Conservation (phyloP, 805 yeast species). For the Candida silvicultrix region DNA sequence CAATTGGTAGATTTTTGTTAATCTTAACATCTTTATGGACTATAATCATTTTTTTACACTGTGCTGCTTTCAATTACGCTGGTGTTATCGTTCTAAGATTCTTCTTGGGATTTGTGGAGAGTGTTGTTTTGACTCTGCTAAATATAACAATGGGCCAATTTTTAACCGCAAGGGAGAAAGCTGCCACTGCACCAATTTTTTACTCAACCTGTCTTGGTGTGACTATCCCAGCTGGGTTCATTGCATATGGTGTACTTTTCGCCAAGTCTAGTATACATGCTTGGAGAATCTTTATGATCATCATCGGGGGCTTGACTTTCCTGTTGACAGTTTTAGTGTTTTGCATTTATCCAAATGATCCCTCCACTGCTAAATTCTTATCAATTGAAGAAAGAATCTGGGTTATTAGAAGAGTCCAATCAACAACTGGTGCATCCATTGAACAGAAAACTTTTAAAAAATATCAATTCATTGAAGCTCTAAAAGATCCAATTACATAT, state of each 20-base stretch:
- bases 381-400: slow-evolving; percentile 43
- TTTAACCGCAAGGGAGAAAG: slow-evolving; percentile 40
- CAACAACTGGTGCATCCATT: slow-evolving; percentile 32
- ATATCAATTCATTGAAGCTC: slow-evolving; percentile 42
- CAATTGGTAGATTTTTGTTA: slow-evolving; percentile 33
- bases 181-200: slow-evolving; percentile 47
- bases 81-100: slow-evolving; percentile 44
- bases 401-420: slow-evolving; percentile 36
- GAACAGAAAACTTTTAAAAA: slow-evolving; percentile 42
- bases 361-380: slow-evolving; percentile 43
- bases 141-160: slow-evolving; percentile 45
- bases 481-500: slow-evolving; percentile 44
- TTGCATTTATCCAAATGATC: slow-evolving; percentile 49
- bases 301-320: slow-evolving; percentile 50
- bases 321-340: slow-evolving; percentile 27
- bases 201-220: slow-evolving; percentile 45
- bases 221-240: slow-evolving; percentile 46
- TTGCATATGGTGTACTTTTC: slow-evolving; percentile 33
- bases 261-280: slow-evolving; percentile 22
- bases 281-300: slow-evolving; percentile 53
- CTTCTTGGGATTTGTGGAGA: slow-evolving; percentile 45
- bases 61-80: slow-evolving; percentile 36
- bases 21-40: slow-evolving; percentile 38
- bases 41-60: slow-evolving; percentile 37
- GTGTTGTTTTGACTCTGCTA: slow-evolving; percentile 36